phyloP scores from a whole-genome alignment of 257 asterid genomes.

The Jacaranda mimosifolia region DNA sequence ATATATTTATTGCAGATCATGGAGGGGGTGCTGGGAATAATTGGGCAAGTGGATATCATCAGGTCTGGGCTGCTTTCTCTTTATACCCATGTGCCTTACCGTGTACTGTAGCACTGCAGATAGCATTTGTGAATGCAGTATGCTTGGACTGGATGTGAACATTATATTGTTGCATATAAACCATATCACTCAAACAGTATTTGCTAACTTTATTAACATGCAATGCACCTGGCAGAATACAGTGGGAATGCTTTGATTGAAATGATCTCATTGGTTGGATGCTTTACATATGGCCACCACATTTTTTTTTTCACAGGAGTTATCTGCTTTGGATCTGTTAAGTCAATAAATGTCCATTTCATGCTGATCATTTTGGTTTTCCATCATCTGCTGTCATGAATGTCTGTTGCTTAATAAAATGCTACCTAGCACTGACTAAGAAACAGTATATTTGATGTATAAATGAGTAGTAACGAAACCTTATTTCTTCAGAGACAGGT shows the following conservation, averaged over 20 bases:
- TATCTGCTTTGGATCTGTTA: not conserved
- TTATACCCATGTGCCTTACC: not conserved
- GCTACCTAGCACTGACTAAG: not conserved
- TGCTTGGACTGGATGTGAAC: not conserved
- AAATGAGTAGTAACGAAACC: not conserved
- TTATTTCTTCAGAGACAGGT: not conserved
- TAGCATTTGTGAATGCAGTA: constrained; percentile 13
- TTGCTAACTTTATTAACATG: not conserved
- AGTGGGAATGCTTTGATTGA: constrained; percentile 2
- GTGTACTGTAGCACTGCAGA: not conserved
- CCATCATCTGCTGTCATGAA: not conserved
- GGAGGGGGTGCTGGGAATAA: constrained; percentile 99
- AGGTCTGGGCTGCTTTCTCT: constrained; percentile 52
- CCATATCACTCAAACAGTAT: not conserved
- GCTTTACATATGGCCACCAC: not conserved
- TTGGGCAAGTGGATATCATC: constrained; percentile 99
- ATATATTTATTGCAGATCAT: constrained; percentile 86
- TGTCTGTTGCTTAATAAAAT: constrained; percentile 13
- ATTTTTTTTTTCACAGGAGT: not conserved
- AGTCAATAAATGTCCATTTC: no score
- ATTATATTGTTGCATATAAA: constrained; percentile 12
- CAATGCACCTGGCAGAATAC: constrained; percentile 2
- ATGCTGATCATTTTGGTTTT: not conserved
- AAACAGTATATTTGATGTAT: not conserved
- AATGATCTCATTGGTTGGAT: not conserved